These are phyloP conservation scores for Davidsoniella virescens DNA, from an alignment of 2,329 filamentous ascomycete genomes.

Conservation along the genomic window DNA sequence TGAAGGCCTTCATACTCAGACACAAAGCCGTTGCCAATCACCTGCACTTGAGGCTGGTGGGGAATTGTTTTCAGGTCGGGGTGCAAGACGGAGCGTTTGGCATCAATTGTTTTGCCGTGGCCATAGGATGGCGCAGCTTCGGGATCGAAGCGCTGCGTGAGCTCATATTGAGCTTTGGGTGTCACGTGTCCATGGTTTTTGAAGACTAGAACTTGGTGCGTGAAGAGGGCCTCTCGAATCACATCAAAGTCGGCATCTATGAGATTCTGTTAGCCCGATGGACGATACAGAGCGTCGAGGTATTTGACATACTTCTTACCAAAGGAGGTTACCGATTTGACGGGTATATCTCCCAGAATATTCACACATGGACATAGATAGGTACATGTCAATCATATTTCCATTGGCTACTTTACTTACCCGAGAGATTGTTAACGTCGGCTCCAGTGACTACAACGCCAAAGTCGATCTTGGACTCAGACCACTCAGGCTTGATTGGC, in stretches of 20 bases:
- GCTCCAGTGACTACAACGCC: slow-evolving; percentile 42
- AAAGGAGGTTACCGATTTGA: slow-evolving; percentile 44
- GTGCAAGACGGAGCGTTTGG: slow-evolving; percentile 48
- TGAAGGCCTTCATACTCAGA: slow-evolving; percentile 53
- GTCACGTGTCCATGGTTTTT: slow-evolving; percentile 48
- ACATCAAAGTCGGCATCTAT: slow-evolving; percentile 46
- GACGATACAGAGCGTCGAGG: neutral
- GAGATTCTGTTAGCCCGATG: slow-evolving; percentile 11
- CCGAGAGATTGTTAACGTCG: slow-evolving; percentile 44
- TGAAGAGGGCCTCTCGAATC: slow-evolving; percentile 51
- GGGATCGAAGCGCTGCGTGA: slow-evolving; percentile 61
- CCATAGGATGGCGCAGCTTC: slow-evolving; percentile 47
- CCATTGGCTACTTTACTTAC: slow-evolving; percentile 25
- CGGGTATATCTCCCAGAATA: slow-evolving; percentile 25
- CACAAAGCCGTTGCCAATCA: slow-evolving; percentile 62
- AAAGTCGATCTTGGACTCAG: slow-evolving; percentile 34
- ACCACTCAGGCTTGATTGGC: slow-evolving; percentile 21
- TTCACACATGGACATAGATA: neutral
- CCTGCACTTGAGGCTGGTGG: slow-evolving; percentile 63
- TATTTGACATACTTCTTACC: slow-evolving; percentile 23
- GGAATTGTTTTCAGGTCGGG: slow-evolving; percentile 69
- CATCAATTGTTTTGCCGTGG: slow-evolving; percentile 58
- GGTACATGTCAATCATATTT: neutral
- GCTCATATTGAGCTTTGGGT: slow-evolving; percentile 55
- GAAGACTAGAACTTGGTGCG: slow-evolving; percentile 52